A percentile compares a stretch with the other conserved stretches of the same genome.
phyloP scores from a whole-genome alignment of 2,329 filamentous ascomycete genomes.

The Trichoderma cornu-damae region DNA sequence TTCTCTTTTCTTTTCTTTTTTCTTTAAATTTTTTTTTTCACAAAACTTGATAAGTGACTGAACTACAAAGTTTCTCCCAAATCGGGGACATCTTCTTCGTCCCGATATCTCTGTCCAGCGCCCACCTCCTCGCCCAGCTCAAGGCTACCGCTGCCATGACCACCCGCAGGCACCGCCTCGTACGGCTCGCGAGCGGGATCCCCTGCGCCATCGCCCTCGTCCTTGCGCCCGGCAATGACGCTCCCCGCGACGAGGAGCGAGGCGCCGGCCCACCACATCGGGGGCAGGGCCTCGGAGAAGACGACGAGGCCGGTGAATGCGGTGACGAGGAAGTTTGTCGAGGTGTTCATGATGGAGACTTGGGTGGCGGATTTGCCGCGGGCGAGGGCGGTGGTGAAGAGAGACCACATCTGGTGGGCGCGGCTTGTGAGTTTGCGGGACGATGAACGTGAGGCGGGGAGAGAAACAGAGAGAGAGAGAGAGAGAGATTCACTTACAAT shows the following conservation, averaged over 20 bases:
- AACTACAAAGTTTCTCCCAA: conserved; percentile 27
- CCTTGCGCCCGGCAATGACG: conserved; percentile 69
- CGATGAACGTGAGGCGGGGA: too few species aligned
- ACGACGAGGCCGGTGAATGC: conserved; percentile 65
- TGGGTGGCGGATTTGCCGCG: conserved; percentile 70
- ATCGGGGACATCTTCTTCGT: conserved; percentile 36
- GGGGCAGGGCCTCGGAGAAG: conserved; percentile 66
- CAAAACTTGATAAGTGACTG: too few species aligned
- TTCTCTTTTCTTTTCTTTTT: too few species aligned
- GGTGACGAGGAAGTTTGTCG: conserved; percentile 74
- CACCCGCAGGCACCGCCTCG: conserved; percentile 27
- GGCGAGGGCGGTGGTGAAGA: conserved; percentile 75
- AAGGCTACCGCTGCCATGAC: conserved; percentile 19
- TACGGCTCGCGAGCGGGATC: conserved; percentile 28
- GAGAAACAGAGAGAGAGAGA: not conserved
- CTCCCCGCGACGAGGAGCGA: conserved; percentile 68
- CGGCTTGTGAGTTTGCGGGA: conserved; percentile 3
- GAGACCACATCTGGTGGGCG: conserved; percentile 68
- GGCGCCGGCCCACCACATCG: conserved; percentile 72
- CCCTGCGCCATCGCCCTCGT: conserved; percentile 40
- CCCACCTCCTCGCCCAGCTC: conserved; percentile 22
- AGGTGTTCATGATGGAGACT: conserved; percentile 77
- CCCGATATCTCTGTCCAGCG: conserved; percentile 26
- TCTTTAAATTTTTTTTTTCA: too few species aligned
- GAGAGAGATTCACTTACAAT: conserved; percentile 44